phyloP scores from a whole-genome alignment of 2,329 filamentous ascomycete species.

The Knufia petricola region DNA sequence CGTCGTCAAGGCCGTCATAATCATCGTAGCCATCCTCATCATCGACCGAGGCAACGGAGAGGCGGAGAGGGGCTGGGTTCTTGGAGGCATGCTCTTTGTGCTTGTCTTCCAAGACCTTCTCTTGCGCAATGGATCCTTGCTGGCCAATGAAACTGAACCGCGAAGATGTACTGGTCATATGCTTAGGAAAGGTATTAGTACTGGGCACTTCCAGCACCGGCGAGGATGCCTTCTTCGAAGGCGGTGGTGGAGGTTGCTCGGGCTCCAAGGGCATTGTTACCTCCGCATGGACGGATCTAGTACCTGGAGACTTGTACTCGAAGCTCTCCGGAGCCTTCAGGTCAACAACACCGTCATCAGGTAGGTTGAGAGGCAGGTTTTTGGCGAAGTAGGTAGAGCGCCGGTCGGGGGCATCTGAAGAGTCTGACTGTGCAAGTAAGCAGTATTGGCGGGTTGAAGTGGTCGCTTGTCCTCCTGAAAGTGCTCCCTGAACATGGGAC shows the following conservation, averaged over 20 bases:
- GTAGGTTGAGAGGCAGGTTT: conserved; percentile 29
- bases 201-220: conserved; percentile 17
- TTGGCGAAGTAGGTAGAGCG: conserved; percentile 37
- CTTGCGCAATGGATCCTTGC: conserved; percentile 49
- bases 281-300: background rate
- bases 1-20: conserved; percentile 38
- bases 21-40: conserved; percentile 31
- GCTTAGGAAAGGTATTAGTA: conserved; percentile 32
- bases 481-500: conserved; percentile 52
- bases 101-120: conserved; percentile 54
- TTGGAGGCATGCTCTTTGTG: conserved; percentile 46
- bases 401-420: conserved; percentile 27
- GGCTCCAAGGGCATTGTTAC: conserved; percentile 6
- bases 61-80: conserved; percentile 26
- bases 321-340: conserved; percentile 20
- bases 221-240: conserved; percentile 18
- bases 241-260: conserved; percentile 15
- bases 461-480: conserved; percentile 43
- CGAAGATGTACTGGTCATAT: conserved; percentile 48
- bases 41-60: conserved; percentile 3
- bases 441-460: conserved; percentile 34
- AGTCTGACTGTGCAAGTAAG: conserved; percentile 32
- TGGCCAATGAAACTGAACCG: conserved; percentile 56
- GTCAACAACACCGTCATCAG: background rate
- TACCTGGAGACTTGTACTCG: conserved; percentile 4